phyloP scores from a whole-genome alignment of 805 yeast genomes.

The Pichia nakasei region DNA sequence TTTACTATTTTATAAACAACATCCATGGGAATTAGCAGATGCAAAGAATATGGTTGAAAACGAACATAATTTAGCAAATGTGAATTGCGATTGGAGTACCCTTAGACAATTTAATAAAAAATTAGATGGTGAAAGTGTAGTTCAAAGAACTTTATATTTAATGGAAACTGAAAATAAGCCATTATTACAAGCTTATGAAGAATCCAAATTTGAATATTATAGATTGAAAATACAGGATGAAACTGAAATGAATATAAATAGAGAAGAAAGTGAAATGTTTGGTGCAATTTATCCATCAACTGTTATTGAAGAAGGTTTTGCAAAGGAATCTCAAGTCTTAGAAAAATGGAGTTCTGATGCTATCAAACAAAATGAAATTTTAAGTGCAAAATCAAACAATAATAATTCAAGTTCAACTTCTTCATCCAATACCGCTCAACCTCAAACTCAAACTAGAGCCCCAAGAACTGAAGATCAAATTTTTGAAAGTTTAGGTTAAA shows the following conservation, averaged over 20 bases:
- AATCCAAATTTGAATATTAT: constrained; percentile 83
- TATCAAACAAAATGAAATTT: constrained; percentile 47
- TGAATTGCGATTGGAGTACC: constrained; percentile 62
- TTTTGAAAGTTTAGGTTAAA: neutral
- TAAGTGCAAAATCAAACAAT: constrained; percentile 35
- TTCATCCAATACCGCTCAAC: constrained; percentile 12
- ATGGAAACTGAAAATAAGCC: constrained; percentile 29
- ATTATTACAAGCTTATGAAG: constrained; percentile 66
- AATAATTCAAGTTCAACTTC: constrained; percentile 20
- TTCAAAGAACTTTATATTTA: constrained; percentile 60
- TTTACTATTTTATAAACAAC: constrained; percentile 76
- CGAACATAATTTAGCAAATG: constrained; percentile 43
- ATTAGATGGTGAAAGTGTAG: constrained; percentile 84
- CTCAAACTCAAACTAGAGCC: constrained; percentile 12
- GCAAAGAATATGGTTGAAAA: constrained; percentile 80
- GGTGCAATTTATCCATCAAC: constrained; percentile 68
- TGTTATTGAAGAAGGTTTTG: constrained; percentile 57
- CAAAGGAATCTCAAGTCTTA: constrained; percentile 60
- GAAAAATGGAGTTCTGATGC: constrained; percentile 72
- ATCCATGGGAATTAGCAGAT: constrained; percentile 96
- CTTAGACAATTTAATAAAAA: constrained; percentile 66
- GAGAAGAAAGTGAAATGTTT: constrained; percentile 79
- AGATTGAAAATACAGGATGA: constrained; percentile 78
- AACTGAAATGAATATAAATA: constrained; percentile 56
- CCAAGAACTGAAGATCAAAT: constrained; percentile 17